A percentile compares a stretch with the other conserved stretches of the same genome.
phyloP scores from a whole-genome alignment of 2,329 filamentous ascomycete genomes.

The Conoideocrella luteorostrata region DNA sequence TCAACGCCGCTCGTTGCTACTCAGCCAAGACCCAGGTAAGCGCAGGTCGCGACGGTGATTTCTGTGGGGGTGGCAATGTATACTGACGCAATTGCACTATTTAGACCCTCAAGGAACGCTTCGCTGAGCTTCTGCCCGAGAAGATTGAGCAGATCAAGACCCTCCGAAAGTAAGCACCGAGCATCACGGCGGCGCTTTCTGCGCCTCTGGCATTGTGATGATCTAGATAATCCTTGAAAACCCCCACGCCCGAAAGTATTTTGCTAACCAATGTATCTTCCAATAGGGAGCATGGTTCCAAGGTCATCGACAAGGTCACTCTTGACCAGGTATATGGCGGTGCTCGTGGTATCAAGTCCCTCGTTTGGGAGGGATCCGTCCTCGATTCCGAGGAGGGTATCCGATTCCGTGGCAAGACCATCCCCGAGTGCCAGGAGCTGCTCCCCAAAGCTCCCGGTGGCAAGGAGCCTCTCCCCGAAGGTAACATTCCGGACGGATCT shows the following conservation, averaged over 20 bases:
- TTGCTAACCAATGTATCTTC: conserved; percentile 13
- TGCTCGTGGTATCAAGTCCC: conserved; percentile 96
- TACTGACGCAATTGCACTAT: conserved; percentile 5
- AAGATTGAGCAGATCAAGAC: conserved; percentile 99
- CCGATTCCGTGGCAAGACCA: conserved; percentile 98
- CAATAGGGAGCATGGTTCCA: conserved; percentile 81
- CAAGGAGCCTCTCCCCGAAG: conserved; percentile 94
- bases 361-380: conserved; percentile 98
- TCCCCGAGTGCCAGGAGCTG: conserved; percentile 95
- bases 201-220: background rate
- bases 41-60: background rate
- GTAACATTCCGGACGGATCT: conserved; percentile 33
- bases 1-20: conserved; percentile 83
- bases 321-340: conserved; percentile 99
- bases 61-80: background rate
- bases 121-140: conserved; percentile 88
- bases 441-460: conserved; percentile 96
- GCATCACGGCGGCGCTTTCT: background rate
- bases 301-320: conserved; percentile 94
- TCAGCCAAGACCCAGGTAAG: conserved; percentile 85
- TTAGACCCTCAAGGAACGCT: conserved; percentile 95
- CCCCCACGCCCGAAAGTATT: no score
- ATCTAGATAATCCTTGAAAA: conserved; percentile 13
- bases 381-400: conserved; percentile 99
- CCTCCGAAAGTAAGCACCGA: conserved; percentile 72